Base-by-base conservation (phyloP, 495 filamentous ascomycete species). In the Astrocystis sublimbata region DNA sequence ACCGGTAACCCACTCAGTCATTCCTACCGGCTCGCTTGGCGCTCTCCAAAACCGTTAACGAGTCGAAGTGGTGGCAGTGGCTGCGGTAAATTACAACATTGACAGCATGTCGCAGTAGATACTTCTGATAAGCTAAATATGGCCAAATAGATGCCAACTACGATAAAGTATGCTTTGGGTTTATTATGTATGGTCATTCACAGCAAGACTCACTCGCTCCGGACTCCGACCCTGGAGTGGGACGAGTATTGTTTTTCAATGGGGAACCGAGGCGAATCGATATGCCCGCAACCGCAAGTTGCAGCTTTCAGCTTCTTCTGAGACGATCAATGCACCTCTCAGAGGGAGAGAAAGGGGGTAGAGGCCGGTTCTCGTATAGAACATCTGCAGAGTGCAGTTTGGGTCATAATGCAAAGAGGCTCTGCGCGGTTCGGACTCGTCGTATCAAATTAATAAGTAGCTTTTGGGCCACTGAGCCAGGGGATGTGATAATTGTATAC, bases 271-370 rank as follows among this genome's bases (percentile, higher is more conserved):
- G 52, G 19, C 52, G 15, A n/a, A 42, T 56, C 35, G 52, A 38
- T 56, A 38, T 26, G 21, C 15, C 52, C 52, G 52, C 35, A 31
- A 56, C 41, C 42, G 52, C 52, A 42, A 56, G 35, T 1, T 56
- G 41, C 35, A 38, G 52, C 52, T n/a, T n/a, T n/a, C n/a, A n/a
- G n/a, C n/a, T n/a, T n/a, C 13, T 24, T 41, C n/a, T 26, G 15
- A 13, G 13, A n/a, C 50, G 7, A 49, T 19, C 1, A 8, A 54
- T 56, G 24, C 52, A 42, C 21, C 30, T 24, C 17, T 56, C 51
- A 24, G 52, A 56, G 52, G 31, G 52, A 56, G 24, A n/a, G n/a
- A n/a, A n/a, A n/a, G n/a, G n/a, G n/a, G n/a, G n/a, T n/a, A n/a
- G n/a, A 41, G 35, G 36, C 52, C 52, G 52, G 4, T 56, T 3